Evolutionary conservation across 768 basidiomycete species (phyloP).

Genomic region (Lyophyllum decastes): DNA sequence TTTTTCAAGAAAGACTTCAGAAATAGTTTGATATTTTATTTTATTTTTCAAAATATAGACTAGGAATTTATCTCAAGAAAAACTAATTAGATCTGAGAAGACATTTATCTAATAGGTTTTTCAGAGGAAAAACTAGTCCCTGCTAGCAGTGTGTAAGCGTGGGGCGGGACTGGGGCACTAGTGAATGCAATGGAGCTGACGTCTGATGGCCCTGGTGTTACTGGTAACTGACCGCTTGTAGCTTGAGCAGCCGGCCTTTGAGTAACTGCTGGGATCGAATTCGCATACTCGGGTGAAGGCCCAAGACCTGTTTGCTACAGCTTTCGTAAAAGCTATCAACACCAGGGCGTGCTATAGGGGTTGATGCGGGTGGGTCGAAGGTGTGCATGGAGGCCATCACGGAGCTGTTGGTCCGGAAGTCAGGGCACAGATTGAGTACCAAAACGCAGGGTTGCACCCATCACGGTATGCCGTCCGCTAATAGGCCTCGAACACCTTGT

Average conservation of each 20-base stretch:
- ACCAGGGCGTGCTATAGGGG: constrained; percentile 99
- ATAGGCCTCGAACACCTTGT: constrained; percentile 99
- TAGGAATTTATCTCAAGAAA: too few relatives aligned
- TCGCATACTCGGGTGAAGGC: constrained; percentile 95
- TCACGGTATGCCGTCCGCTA: constrained; percentile 99
- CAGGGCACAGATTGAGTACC: constrained; percentile 99
- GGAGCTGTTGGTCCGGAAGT: constrained; percentile 99
- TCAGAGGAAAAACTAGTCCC: too few relatives aligned
- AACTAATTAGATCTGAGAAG: too few relatives aligned
- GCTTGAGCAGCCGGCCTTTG: constrained; percentile 81
- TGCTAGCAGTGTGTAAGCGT: too few relatives aligned
- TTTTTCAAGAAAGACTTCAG: too few relatives aligned
- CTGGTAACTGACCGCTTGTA: constrained; percentile 71
- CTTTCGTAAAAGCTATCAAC: constrained; percentile 95
- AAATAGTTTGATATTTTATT: too few relatives aligned
- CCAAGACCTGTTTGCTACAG: constrained; percentile 96
- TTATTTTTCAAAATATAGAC: too few relatives aligned
- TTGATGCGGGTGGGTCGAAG: constrained; percentile 98
- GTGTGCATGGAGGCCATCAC: constrained; percentile 97
- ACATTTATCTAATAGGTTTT: too few relatives aligned
- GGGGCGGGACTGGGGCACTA: too few relatives aligned
- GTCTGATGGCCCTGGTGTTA: too few relatives aligned
- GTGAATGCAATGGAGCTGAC: too few relatives aligned
- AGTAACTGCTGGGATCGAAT: constrained; percentile 83
- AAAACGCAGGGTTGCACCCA: constrained; percentile 98